Conservation (phyloP, 177 flowering plant species). For the Tripterygium wilfordii region DNA sequence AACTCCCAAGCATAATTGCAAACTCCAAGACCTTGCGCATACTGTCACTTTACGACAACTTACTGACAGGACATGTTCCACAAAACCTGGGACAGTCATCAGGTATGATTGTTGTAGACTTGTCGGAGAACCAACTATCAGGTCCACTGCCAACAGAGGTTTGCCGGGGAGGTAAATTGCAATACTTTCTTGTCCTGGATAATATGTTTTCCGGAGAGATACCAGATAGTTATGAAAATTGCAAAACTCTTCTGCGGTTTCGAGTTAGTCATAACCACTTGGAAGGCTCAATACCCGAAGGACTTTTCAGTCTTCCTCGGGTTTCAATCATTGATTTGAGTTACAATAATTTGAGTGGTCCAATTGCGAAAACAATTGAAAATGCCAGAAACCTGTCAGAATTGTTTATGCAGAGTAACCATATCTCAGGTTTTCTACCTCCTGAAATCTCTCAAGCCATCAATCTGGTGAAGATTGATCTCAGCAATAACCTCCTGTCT, state of each 20-base stretch:
- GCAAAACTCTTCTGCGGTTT: conserved; percentile 60
- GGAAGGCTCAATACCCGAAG: conserved; percentile 61
- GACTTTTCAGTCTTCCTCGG: conserved; percentile 61
- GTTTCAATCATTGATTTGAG: conserved; percentile 68
- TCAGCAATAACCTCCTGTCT: conserved; percentile 66
- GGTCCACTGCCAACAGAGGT: conserved; percentile 62
- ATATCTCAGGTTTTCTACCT: conserved; percentile 68
- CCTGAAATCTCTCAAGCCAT: conserved; percentile 54
- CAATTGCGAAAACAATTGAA: conserved; percentile 33
- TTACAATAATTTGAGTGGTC: conserved; percentile 55
- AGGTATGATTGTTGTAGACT: conserved; percentile 44
- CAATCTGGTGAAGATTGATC: conserved; percentile 81
- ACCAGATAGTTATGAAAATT: conserved; percentile 54
- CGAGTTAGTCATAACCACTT: conserved; percentile 63
- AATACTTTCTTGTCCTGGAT: conserved; percentile 53
- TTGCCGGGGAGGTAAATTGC: conserved; percentile 65
- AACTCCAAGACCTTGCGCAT: conserved; percentile 50
- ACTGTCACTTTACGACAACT: conserved; percentile 64
- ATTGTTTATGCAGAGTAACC: conserved; percentile 62
- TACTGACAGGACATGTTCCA: conserved; percentile 67
- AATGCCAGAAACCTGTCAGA: conserved; percentile 67
- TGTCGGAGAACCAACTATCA: conserved; percentile 69
- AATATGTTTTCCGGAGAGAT: conserved; percentile 68
- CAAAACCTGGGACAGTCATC: conserved; percentile 48
- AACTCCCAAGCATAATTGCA: conserved; percentile 52